Base-by-base conservation (phyloP, 306 rosid genomes). In the Crataegus laevigata region DNA sequence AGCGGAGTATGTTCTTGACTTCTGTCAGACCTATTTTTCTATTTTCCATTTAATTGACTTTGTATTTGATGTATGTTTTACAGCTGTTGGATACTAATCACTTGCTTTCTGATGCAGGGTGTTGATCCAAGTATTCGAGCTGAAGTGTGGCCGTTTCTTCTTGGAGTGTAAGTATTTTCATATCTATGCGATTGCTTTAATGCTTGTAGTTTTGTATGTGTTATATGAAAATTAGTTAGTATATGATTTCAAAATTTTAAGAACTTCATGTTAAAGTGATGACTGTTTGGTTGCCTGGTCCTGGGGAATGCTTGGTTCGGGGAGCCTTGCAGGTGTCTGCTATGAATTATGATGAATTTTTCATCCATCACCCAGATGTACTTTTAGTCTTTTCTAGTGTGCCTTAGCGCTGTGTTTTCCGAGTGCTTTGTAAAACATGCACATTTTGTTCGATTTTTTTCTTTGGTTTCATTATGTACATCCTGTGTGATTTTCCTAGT, bases 121-220 rank as follows among this genome's bases (percentile, higher is more conserved):
- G 69, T 77, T 77, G 75, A 77, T 59, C 80, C 75, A 2, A 77
- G 75, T 43, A 28, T 77, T 15, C 67, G 80, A 59, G 69, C 69
- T 40, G 80, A 77, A 77, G 80, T 77, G 62, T 77, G 80, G 80
- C 80, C 80, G 2, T 77, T 77, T 70, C 75, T 77, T 7, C 80
- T 77, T 77, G 80, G 80, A 77, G 69, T 77, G 80, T 77, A 29
- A 58, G 80, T 70, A 42, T 24, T 45, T 66, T 40, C 13, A 9
- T 29, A 8, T 3, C n/a, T 13, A 1, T 11, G 8, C 1, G 12
- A 64, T 34, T 32, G 60, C 22, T 32, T 50, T 64, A 7, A 25
- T 55, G n/a, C 59, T 25, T 29, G 29, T 1, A 38, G 72, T 19
- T 19, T 38, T 8, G 8, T 26, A 30, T 24, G 7, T 15, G 58